Base-by-base conservation (phyloP, 495 filamentous ascomycete genomes). In the Parmelia sp. region DNA sequence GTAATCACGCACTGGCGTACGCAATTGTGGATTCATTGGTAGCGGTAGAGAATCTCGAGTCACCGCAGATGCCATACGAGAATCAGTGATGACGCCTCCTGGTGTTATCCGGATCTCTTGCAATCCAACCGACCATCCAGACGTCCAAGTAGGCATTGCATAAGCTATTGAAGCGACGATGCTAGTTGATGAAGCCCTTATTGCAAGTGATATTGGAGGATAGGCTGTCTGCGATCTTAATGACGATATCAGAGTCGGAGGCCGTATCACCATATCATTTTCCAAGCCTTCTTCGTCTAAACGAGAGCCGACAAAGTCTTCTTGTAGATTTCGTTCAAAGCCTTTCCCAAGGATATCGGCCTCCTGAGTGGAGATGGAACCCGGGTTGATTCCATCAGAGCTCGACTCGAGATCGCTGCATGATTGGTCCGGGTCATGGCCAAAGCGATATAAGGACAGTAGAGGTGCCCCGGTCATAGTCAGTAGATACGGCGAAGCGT, bases 101-200 rank as follows among this genome's bases (percentile, higher is more conserved):
- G 67, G 76, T 57, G 75, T 73, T 31, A 96, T 80, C 31, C 87
- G 86, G 29, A 96, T 73, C 72, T 97, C 93, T 75, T 98, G 94
- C 25, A 97, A 84, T 1, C 91, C 92, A 14, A 96, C 80, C 12
- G 90, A 90, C 91, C 92, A 98, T 23, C 91, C 91, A 58, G 79
- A 78, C 15, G 80, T 74, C 47, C 84, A 88, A 4, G 83, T 83
- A 39, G 84, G 84, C 66, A 88, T 79, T 1, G 88, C 87, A 74
- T 96, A 97, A 8, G 93, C 93, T 59, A 97, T 88, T 15, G 90
- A 91, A 3, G 90, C 87, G 12, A 89, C 81, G 8, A 92, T 84
- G 19, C 82, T 80, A 8, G 77, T 74, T 0, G 81, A 68, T 27
- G 83, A 84, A 47, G 79, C 76, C 19, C 91, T 83, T 47, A 98